Conservation (phyloP, 306 rosid genomes). For the Prunus persica region DNA sequence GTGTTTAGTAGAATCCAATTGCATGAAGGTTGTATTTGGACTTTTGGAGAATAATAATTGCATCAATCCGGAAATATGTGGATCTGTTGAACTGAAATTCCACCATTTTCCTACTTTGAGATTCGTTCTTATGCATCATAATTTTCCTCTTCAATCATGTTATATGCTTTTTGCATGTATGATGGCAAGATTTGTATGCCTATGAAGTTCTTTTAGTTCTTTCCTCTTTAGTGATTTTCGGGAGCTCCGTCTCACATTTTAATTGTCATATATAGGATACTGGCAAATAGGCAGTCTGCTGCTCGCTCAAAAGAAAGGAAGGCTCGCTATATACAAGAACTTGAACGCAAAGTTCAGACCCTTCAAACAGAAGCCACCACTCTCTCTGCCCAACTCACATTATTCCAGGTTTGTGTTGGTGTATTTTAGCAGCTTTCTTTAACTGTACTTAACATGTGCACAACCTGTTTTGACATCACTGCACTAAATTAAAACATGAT, state of each 20-base stretch:
- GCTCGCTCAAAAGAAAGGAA: slow-evolving; percentile 99
- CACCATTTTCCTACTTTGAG: not conserved
- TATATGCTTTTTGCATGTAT: not conserved
- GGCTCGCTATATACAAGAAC: slow-evolving; percentile 92
- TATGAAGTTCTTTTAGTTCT: not conserved
- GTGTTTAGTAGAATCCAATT: not conserved
- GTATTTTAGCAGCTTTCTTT: slow-evolving; percentile 6
- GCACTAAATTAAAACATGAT: not conserved
- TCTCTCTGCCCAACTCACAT: slow-evolving; percentile 93
- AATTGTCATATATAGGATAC: slow-evolving; percentile 53
- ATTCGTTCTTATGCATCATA: not conserved
- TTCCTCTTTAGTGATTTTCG: not conserved
- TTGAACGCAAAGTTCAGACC: slow-evolving; percentile 97
- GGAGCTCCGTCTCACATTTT: slow-evolving; percentile 16
- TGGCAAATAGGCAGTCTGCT: slow-evolving; percentile 98
- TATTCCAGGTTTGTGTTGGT: slow-evolving; percentile 74
- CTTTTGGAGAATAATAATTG: not conserved
- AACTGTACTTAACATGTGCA: not conserved
- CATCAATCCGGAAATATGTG: not conserved
- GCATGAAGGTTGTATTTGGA: not conserved
- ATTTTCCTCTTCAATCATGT: not conserved
- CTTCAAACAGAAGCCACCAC: slow-evolving; percentile 99
- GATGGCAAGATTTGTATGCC: not conserved
- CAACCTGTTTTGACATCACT: not conserved
- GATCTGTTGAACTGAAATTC: not conserved